Percentiles rank a stretch among this genome's conserved stretches.
These are phyloP conservation scores for Candida gigantensis DNA, from an alignment of 1,139 yeast species.

Conservation along the genomic window DNA sequence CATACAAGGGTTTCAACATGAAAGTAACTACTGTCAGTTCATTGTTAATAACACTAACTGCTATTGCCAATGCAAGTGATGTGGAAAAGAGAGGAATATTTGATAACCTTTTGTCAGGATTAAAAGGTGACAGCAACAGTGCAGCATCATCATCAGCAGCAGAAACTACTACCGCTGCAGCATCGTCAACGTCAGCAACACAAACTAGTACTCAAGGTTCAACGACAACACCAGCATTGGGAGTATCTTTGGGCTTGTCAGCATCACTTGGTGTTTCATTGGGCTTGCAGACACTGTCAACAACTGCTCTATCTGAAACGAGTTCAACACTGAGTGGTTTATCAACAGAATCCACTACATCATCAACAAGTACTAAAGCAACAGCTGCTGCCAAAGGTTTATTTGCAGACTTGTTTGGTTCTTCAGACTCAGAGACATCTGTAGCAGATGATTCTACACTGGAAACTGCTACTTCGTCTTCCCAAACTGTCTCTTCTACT, in stretches of 20 bases:
- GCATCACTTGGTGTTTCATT: neutral
- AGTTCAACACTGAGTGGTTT: too few species aligned
- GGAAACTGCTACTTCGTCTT: constrained; percentile 2
- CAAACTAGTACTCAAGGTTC: constrained; percentile 12
- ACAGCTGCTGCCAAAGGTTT: constrained; percentile 6
- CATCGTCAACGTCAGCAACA: constrained; percentile 10
- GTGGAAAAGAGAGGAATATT: constrained; percentile 18
- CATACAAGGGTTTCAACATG: constrained; percentile 9
- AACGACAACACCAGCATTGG: neutral
- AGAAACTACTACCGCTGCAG: constrained; percentile 9
- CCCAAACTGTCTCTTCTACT: neutral
- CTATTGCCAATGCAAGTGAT: constrained; percentile 14
- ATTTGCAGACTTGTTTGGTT: constrained; percentile 3
- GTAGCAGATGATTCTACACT: constrained; percentile 5
- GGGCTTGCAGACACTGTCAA: too few species aligned
- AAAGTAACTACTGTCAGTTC: constrained; percentile 12
- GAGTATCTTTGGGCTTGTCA: too few species aligned
- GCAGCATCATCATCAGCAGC: constrained; percentile 12
- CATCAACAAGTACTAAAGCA: constrained; percentile 1
- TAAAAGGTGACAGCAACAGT: constrained; percentile 8
- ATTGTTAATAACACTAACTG: constrained; percentile 11
- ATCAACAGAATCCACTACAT: neutral
- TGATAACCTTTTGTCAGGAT: constrained; percentile 15
- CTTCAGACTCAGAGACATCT: constrained; percentile 1
- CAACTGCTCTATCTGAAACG: constrained; percentile 3